phyloP scores from a whole-genome alignment of 2,329 filamentous ascomycete genomes.

The Colletotrichum tabaci region DNA sequence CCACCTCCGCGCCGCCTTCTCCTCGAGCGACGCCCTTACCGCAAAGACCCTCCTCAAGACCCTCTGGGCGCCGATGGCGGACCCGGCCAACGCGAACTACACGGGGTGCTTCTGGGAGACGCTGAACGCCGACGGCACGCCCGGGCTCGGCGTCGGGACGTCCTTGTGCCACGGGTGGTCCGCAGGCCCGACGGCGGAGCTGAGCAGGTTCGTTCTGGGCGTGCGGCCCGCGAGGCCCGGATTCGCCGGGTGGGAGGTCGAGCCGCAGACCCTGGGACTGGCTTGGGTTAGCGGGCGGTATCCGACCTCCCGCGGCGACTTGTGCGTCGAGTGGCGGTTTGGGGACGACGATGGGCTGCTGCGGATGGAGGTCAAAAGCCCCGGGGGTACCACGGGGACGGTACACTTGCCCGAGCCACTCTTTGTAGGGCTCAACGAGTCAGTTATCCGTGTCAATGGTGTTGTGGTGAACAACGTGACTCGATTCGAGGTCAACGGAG shows the following conservation, averaged over 20 bases:
- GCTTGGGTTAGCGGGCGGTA: slow-evolving; percentile 36
- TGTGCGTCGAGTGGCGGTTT: slow-evolving; percentile 31
- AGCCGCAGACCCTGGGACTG: slow-evolving; percentile 44
- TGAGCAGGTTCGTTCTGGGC: slow-evolving; percentile 50
- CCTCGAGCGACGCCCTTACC: slow-evolving; percentile 27
- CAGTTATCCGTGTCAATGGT: neutral
- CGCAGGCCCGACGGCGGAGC: slow-evolving; percentile 51
- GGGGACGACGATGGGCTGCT: slow-evolving; percentile 10
- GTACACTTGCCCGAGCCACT: slow-evolving; percentile 15
- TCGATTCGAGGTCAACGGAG: neutral
- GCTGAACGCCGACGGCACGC: slow-evolving; percentile 44
- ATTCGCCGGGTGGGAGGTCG: slow-evolving; percentile 43
- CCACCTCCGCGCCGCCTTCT: slow-evolving; percentile 50
- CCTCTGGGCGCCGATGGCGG: slow-evolving; percentile 49
- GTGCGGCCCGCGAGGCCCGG: slow-evolving; percentile 44
- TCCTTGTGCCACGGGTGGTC: slow-evolving; percentile 54
- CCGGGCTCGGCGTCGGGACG: slow-evolving; percentile 48
- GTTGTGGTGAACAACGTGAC: slow-evolving; percentile 10
- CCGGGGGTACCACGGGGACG: slow-evolving; percentile 1
- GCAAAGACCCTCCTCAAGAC: slow-evolving; percentile 42
- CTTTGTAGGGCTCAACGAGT: neutral
- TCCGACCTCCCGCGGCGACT: slow-evolving; percentile 12
- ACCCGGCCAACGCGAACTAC: slow-evolving; percentile 46
- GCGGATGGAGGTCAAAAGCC: slow-evolving; percentile 30
- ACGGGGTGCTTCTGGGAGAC: slow-evolving; percentile 52